phyloP scores from a whole-genome alignment of 164 flowering plant species.

The Buxus sempervirens region DNA sequence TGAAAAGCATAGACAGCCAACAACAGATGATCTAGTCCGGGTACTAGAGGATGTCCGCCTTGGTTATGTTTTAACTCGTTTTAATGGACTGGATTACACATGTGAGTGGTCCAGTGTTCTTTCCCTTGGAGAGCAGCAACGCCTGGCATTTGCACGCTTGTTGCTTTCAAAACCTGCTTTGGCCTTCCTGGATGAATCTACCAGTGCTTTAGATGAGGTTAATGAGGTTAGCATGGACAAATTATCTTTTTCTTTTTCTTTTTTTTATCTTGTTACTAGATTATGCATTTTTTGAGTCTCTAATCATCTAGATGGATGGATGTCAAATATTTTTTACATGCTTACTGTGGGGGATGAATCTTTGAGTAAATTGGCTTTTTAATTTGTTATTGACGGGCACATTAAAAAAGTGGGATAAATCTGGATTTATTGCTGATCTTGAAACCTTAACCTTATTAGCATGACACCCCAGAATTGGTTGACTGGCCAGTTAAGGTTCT shows the following conservation, averaged over 20 bases:
- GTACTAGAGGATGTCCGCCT: conserved; percentile 79
- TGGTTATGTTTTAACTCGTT: conserved; percentile 64
- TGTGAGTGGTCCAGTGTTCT: conserved; percentile 95
- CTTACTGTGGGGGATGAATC: neutral
- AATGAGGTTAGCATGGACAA: conserved; percentile 62
- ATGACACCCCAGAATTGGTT: too few relatives aligned
- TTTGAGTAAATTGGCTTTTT: neutral
- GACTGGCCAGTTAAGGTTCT: too few relatives aligned
- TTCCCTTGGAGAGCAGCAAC: conserved; percentile 98
- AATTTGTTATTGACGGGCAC: too few relatives aligned
- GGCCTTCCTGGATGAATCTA: conserved; percentile 87
- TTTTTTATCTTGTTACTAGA: neutral
- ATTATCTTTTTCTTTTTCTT: neutral
- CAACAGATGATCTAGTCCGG: conserved; percentile 54
- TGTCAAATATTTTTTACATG: neutral
- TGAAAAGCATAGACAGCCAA: conserved; percentile 42
- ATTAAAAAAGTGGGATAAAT: too few relatives aligned
- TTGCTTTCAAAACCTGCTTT: conserved; percentile 78
- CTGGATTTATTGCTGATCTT: too few relatives aligned
- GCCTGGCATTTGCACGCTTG: conserved; percentile 91
- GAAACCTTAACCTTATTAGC: too few relatives aligned
- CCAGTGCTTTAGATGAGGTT: conserved; percentile 92
- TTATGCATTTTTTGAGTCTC: neutral
- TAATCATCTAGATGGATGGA: neutral
- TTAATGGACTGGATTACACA: conserved; percentile 57